A percentile compares a stretch with the other conserved stretches of the same genome.
phyloP scores from a whole-genome alignment of 2,329 filamentous ascomycete species.

The Decorospora gaudefroyi region DNA sequence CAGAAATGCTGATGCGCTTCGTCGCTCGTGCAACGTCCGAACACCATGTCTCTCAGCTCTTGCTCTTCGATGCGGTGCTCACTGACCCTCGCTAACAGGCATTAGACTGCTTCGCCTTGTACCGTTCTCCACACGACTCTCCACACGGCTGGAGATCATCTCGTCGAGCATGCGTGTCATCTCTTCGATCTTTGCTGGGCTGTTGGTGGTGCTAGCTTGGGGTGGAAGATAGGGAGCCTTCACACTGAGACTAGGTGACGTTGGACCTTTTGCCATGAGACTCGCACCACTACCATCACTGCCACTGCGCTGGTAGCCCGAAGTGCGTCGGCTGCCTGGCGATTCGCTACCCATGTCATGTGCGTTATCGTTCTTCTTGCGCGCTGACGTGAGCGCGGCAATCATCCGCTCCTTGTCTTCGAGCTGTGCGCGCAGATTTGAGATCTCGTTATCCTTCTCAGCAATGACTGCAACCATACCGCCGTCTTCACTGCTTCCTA shows the following conservation, averaged over 20 bases:
- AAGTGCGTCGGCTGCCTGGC: conserved; percentile 43
- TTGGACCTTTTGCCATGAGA: conserved; percentile 33
- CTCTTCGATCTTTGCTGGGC: conserved; percentile 72
- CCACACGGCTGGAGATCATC: conserved; percentile 87
- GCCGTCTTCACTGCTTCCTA: conserved; percentile 74
- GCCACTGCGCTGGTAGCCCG: conserved; percentile 38
- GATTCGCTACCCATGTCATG: conserved; percentile 56
- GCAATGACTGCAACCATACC: conserved; percentile 72
- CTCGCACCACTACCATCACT: conserved; percentile 41
- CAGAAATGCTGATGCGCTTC: conserved; percentile 8
- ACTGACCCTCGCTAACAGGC: conserved; percentile 27
- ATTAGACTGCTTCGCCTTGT: conserved; percentile 49
- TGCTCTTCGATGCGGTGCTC: conserved; percentile 9
- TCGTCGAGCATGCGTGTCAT: conserved; percentile 93
- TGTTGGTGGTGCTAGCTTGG: conserved; percentile 23
- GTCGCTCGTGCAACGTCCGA: conserved; percentile 7
- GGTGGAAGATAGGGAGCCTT: conserved; percentile 19
- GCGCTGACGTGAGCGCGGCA: conserved; percentile 78
- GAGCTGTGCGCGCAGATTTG: conserved; percentile 81
- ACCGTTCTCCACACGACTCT: conserved; percentile 67
- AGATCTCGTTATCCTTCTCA: conserved; percentile 92
- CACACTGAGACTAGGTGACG: conserved; percentile 22
- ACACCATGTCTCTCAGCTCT: conserved; percentile 8
- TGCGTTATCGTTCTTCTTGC: conserved; percentile 81
- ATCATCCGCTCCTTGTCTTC: conserved; percentile 98